Base-by-base conservation (phyloP, 2,329 filamentous ascomycete genomes). In the Colletotrichum gloeosporioides region DNA sequence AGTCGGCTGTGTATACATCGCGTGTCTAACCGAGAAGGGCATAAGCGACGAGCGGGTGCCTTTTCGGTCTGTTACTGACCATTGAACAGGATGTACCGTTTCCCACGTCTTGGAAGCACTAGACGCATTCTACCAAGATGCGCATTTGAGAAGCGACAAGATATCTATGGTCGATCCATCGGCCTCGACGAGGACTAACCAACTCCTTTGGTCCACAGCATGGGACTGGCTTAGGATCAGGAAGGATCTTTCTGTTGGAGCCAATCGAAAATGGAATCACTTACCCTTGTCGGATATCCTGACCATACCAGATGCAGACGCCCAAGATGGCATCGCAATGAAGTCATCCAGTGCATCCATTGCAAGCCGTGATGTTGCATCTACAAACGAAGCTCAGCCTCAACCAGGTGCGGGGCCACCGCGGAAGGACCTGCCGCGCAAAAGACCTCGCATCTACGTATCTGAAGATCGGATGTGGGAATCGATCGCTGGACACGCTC, bases 391-490 rank as follows among this genome's bases (percentile, higher is more conserved):
- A 27, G n/a, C 27, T 29, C 32, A 31, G 10, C 10, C 44, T 3
- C 27, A 61, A 13, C 61, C 49, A 34, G 31, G 27, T 34, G 25
- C 61, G 22, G 16, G 5, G 16, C 16, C 22, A 10, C 8, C 32
- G 12, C 53, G 22, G 18, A 69, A 29, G 8, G 31, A 32, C 22
- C 15, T 64, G 29, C 74, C 71, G 16, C 69, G 31, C 8, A 69
- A 75, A 66, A 78, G 81, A 34, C 81, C 82, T 59, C 80, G 83
- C 13, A 82, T 93, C 3, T 88, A 87, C 73, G 88, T 90, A 16
- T 88, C 89, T 0, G 88, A 92, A 77, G 87, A 90, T 64, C 88
- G 88, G 6, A 88, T 92, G 81, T 93, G 92, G 92, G 87, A 89
- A 80, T 88, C 88, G 4, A 84, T 93, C 64, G 89, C 91, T 27